Base-by-base conservation (phyloP, 176 grass and related monocot genomes). In the Ananas comosus region DNA sequence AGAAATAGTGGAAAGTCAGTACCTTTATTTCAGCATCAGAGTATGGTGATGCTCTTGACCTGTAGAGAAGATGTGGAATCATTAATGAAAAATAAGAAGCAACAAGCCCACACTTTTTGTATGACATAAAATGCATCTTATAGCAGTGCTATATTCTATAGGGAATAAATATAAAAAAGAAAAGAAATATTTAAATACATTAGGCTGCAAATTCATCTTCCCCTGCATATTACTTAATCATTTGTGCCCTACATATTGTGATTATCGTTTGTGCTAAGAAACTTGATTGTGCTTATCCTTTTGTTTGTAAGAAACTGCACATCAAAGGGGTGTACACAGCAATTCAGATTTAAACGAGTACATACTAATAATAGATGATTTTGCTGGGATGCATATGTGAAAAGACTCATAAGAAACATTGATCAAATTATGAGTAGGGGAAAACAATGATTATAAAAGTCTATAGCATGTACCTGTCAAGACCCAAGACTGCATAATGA, bases 21-120 rank as follows among this genome's bases (percentile, higher is more conserved):
- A 99, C 94, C 94, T 99, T 99, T 42, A 99, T 81, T 74, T 99
- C 94, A 72, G 82, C 89, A 78, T 99, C 89, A 2, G 94, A 81
- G 70, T 99, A 99, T 67, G 94, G 89, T 64, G 75, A 81, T 13
- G 69, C 72, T 52, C 89, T 88, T 64, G 84, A 85, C 63, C 94
- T 99, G 76, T 22, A 79, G 13, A 78, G 2, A 67, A 65, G 74
- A 3, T 58, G 63, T 17, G 6, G 69, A 72, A 75, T 59, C 49
- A 76, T 56, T 12, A 74, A 75, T 64, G 70, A 66, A 61, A 61
- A 61, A 61, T 10, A 18, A n/a, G 56, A 61, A 59, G 33, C 33
- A 6, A 42, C 33, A 42, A 42, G 33, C 33, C 33, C 33, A 42
- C 33, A 42, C 33, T 42, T 42, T 42, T 42, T 4, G 33, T 42